phyloP scores from a whole-genome alignment of 2,329 filamentous ascomycete species.

The Colletotrichum melonis region DNA sequence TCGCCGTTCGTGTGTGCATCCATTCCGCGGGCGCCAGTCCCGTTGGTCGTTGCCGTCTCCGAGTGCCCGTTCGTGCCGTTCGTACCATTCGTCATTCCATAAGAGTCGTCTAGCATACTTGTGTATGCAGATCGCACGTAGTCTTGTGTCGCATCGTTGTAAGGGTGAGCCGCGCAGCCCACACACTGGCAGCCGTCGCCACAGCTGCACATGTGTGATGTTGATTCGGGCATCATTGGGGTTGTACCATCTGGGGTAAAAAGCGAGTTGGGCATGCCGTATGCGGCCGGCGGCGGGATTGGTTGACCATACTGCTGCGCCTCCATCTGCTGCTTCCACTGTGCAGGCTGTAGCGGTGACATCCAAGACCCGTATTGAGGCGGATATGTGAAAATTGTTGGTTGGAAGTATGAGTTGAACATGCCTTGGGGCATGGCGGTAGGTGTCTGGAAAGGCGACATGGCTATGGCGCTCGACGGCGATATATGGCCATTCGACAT shows the following conservation, averaged over 20 bases:
- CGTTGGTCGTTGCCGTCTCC: constrained; percentile 17
- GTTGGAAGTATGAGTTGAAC: constrained; percentile 54
- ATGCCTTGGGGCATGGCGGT: constrained; percentile 52
- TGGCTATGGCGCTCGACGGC: constrained; percentile 38
- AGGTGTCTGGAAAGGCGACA: constrained; percentile 49
- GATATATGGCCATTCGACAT: constrained; percentile 39
- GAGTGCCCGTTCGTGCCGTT: constrained; percentile 38
- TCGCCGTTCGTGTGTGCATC: constrained; percentile 23
- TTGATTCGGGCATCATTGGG: constrained; percentile 41
- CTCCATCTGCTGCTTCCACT: constrained; percentile 62
- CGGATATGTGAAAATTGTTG: constrained; percentile 63
- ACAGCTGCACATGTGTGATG: constrained; percentile 66
- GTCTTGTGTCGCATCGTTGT: constrained; percentile 70
- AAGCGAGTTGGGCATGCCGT: constrained; percentile 15
- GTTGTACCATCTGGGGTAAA: constrained; percentile 24
- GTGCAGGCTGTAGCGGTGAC: constrained; percentile 65
- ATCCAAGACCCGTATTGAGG: constrained; percentile 65
- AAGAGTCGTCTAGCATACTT: constrained; percentile 51
- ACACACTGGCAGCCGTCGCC: constrained; percentile 75
- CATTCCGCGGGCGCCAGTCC: constrained; percentile 4
- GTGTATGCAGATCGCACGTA: constrained; percentile 62
- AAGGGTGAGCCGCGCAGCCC: constrained; percentile 75
- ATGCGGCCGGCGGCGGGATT: constrained; percentile 39
- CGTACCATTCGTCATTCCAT: constrained; percentile 38
- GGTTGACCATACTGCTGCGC: constrained; percentile 51